Evolutionary conservation across 1,139 yeast species (phyloP), one percentile per base, ranked within the genome.

Genomic region (Pichia sp.): DNA sequence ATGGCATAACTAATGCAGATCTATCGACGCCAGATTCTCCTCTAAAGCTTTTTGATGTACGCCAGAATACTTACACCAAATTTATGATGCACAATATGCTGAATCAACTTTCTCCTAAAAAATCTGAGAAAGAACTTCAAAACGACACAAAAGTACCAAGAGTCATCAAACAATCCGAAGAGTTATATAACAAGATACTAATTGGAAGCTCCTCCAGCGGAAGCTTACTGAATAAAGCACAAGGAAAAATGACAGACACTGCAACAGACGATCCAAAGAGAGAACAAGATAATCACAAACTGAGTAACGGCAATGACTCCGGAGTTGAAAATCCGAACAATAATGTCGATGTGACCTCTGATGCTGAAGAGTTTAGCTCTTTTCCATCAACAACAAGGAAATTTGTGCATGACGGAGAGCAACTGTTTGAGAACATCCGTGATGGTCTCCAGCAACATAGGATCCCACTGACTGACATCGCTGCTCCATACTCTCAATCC

Each of bases 11-110:
- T 10, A 20, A 14, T 14, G n/a, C 3, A 36, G 40, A 36, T 36
- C 6, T 36, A 6, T 53, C 58, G 10, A 53, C 60, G 6, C 65
- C 68, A 2, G 59, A 60, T 20, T 66, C 69, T 3, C 70, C 70
- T 2, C 50, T 67, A 31, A 67, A 66, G 49, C 51, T 67, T 14
- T 66, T 67, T 55, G 67, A 63, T 14, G 59, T 50, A 33, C 55
- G 57, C 17, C 67, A 61, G 49, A 66, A 64, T 48, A 67, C 69
- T 1, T 67, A 64, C 47, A 67, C 70, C 0, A 64, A 63, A 14
- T 62, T 57, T 46, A 60, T 55, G 51, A 60, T 67, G 43, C 61
- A 63, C 12, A 62, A 63, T 38, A 61, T 67, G 53, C 50, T 67
- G 53, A 58, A 57, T 30, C 56, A 56, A 30, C 51, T 57, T n/a